A percentile compares a stretch with the other conserved stretches of the same genome.
These are phyloP conservation scores for Chloroidium sp. DNA, from an alignment of 163 green algal species.

Conservation along the genomic window DNA sequence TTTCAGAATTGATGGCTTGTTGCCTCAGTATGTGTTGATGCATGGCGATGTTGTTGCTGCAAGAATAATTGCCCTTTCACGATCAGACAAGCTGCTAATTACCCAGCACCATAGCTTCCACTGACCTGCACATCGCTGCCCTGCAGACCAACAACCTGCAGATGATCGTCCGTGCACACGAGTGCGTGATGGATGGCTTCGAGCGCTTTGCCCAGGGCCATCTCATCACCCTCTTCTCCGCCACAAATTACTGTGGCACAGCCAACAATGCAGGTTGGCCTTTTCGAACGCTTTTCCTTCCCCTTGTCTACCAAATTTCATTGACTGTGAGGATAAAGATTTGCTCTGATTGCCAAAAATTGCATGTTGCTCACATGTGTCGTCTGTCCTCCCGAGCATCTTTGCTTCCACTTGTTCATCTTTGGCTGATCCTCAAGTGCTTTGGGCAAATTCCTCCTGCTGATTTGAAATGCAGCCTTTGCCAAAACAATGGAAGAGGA, in stretches of 20 bases:
- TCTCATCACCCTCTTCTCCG: conserved; percentile 91
- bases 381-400: too few relatives aligned
- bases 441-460: too few relatives aligned
- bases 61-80: background rate
- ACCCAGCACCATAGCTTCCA: too few relatives aligned
- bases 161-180: conserved; percentile 97
- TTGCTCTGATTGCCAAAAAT: too few relatives aligned
- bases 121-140: background rate
- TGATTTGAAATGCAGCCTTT: background rate
- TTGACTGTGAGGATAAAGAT: too few relatives aligned
- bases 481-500: too few relatives aligned
- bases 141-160: conserved; percentile 83
- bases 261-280: conserved; percentile 80
- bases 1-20: too few relatives aligned
- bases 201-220: conserved; percentile 95
- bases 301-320: too few relatives aligned
- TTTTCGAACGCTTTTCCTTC: too few relatives aligned
- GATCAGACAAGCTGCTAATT: background rate
- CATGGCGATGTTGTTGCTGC: background rate
- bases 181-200: conserved; percentile 99
- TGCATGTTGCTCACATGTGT: too few relatives aligned
- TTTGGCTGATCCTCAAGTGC: too few relatives aligned
- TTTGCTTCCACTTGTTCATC: too few relatives aligned
- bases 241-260: conserved; percentile 99
- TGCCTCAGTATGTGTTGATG: background rate